phyloP scores from a whole-genome alignment of 371 early-diverging fungal species.

The Lichtheimia hyalospora region DNA sequence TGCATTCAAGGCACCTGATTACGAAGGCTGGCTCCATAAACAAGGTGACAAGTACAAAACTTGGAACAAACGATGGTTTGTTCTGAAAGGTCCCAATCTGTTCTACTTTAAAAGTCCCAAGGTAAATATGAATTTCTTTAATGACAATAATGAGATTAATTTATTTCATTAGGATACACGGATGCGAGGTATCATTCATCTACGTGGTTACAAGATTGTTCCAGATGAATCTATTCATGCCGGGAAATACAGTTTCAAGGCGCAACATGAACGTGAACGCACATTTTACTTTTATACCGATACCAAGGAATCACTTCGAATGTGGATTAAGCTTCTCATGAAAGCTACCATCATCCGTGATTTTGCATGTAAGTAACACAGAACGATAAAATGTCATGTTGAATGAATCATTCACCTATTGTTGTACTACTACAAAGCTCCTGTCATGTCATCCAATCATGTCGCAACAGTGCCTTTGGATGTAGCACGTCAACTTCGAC shows the following conservation, averaged over 20 bases:
- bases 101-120: conserved; percentile 66
- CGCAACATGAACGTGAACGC: conserved; percentile 51
- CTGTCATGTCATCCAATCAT: conserved; percentile 65
- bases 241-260: conserved; percentile 63
- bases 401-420: too few relatives aligned
- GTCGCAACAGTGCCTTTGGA: conserved; percentile 63
- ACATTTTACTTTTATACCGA: conserved; percentile 68
- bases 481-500: conserved; percentile 61
- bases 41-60: conserved; percentile 63
- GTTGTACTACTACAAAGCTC: conserved; percentile 39
- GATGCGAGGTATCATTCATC: conserved; percentile 46
- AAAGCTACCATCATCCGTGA: conserved; percentile 72
- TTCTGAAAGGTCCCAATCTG: conserved; percentile 61
- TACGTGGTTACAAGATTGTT: conserved; percentile 47
- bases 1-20: conserved; percentile 47
- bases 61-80: conserved; percentile 73
- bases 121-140: conserved; percentile 12
- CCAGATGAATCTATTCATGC: conserved; percentile 52
- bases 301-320: conserved; percentile 51
- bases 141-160: neutral
- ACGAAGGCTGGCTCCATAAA: conserved; percentile 67
- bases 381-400: too few relatives aligned
- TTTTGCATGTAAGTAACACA: conserved; percentile 7
- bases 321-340: conserved; percentile 70
- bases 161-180: conserved; percentile 29